These are phyloP conservation scores for Schwanniomyces occidentalis DNA, from an alignment of 805 yeast species.

Conservation along the genomic window DNA sequence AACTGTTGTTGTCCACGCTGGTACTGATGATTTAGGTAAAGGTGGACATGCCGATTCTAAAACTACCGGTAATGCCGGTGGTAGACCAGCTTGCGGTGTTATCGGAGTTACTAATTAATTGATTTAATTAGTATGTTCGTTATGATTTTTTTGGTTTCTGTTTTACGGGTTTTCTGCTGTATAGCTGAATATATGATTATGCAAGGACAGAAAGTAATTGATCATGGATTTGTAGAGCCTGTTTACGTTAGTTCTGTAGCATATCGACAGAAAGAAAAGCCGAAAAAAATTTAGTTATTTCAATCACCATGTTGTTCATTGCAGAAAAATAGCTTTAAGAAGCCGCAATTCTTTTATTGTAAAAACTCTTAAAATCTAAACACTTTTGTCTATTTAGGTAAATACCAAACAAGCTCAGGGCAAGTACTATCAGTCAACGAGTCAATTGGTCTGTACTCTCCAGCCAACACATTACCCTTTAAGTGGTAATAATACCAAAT, in stretches of 20 bases:
- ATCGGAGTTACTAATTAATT: conserved; percentile 65
- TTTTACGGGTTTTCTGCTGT: too few species aligned
- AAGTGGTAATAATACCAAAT: conserved; percentile 82
- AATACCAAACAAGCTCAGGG: conserved; percentile 84
- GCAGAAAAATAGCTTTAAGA: too few species aligned
- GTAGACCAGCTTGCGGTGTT: conserved; percentile 98
- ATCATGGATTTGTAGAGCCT: too few species aligned
- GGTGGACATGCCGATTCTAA: conserved; percentile 90
- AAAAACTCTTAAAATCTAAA: conserved; percentile 53
- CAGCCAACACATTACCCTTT: conserved; percentile 69
- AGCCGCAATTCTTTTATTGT: too few species aligned
- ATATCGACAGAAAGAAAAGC: too few species aligned
- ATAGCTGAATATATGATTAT: too few species aligned
- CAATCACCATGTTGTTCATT: too few species aligned
- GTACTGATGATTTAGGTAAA: conserved; percentile 91
- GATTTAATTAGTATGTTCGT: too few species aligned
- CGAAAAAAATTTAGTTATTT: too few species aligned
- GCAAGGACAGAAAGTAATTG: too few species aligned
- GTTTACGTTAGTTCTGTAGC: too few species aligned
- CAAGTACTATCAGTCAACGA: conserved; percentile 59
- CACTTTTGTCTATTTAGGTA: conserved; percentile 82
- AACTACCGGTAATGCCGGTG: conserved; percentile 97
- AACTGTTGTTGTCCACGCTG: conserved; percentile 92
- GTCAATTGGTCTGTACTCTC: conserved; percentile 61
- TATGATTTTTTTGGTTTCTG: too few species aligned